These are phyloP conservation scores for Dothideomycetidae sp. DNA, from an alignment of 2,329 filamentous ascomycete species.

Conservation along the genomic window DNA sequence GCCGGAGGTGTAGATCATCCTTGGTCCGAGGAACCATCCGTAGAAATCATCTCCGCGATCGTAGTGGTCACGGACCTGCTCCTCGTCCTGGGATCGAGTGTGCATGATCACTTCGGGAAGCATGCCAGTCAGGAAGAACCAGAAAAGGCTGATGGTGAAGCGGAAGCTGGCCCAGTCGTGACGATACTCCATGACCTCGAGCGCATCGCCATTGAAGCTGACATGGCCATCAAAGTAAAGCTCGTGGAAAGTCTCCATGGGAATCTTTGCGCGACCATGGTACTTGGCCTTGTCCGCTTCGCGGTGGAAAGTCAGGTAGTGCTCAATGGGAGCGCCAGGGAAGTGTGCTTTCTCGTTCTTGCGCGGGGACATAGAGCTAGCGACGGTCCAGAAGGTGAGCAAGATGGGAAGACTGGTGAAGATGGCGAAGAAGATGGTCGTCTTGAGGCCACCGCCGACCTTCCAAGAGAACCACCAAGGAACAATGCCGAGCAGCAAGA, in stretches of 20 bases:
- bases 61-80: constrained; percentile 95
- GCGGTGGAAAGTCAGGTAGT: constrained; percentile 73
- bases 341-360: constrained; percentile 84
- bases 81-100: constrained; percentile 86
- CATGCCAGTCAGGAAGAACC: constrained; percentile 76
- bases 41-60: constrained; percentile 98
- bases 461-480: constrained; percentile 74
- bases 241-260: constrained; percentile 89
- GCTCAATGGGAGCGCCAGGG: constrained; percentile 74
- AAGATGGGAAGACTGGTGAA: constrained; percentile 69
- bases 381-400: constrained; percentile 64
- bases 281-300: constrained; percentile 49
- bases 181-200: constrained; percentile 83
- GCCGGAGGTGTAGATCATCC: constrained; percentile 97
- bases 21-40: constrained; percentile 92
- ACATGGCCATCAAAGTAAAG: constrained; percentile 95
- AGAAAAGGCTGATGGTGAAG: constrained; percentile 75
- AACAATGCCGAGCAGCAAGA: constrained; percentile 52
- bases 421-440: constrained; percentile 71
- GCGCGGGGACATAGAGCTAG: constrained; percentile 69
- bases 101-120: constrained; percentile 87
- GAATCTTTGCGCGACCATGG: constrained; percentile 64
- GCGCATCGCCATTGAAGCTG: constrained; percentile 83
- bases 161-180: constrained; percentile 95
- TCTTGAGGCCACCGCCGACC: constrained; percentile 72